These are phyloP conservation scores for Komagataella phaffii DNA, from an alignment of 805 yeast species.

Conservation along the genomic window DNA sequence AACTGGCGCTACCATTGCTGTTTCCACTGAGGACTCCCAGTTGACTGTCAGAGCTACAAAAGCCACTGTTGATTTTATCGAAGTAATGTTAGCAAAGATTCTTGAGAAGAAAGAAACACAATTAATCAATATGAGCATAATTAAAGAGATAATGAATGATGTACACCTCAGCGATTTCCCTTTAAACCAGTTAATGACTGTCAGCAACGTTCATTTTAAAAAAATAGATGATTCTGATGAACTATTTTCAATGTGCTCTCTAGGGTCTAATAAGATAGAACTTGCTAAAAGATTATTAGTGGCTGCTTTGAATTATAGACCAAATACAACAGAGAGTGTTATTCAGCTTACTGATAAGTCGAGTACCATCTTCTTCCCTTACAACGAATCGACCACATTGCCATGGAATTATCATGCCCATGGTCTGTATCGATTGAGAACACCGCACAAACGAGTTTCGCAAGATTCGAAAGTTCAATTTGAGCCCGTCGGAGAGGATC, in stretches of 20 bases:
- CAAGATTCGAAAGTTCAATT: background rate
- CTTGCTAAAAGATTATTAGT: conserved; percentile 14
- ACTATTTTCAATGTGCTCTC: conserved; percentile 15
- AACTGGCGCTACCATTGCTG: conserved; percentile 19
- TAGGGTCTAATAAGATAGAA: conserved; percentile 10
- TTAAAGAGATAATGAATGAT: background rate
- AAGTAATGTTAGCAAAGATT: conserved; percentile 18
- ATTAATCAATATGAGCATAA: conserved; percentile 5
- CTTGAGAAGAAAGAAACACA: conserved; percentile 12
- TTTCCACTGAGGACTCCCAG: conserved; percentile 12
- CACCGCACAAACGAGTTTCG: conserved; percentile 6
- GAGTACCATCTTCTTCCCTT: conserved; percentile 5
- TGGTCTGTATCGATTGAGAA: conserved; percentile 10
- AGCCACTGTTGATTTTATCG: conserved; percentile 16
- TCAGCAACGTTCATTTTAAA: conserved; percentile 19
- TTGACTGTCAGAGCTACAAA: conserved; percentile 16
- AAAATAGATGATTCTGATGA: conserved; percentile 11
- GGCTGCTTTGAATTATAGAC: conserved; percentile 14
- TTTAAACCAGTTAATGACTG: conserved; percentile 11
- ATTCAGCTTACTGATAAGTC: conserved; percentile 1
- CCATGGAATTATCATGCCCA: conserved; percentile 16
- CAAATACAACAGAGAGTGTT: conserved; percentile 3
- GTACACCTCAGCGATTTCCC: conserved; percentile 6
- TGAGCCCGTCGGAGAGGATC: background rate
- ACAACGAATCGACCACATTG: conserved; percentile 10